Evolutionary conservation across 345 rosid species (phyloP), one percentile per base, ranked within the genome.

Genomic region (Geranium brycei): DNA sequence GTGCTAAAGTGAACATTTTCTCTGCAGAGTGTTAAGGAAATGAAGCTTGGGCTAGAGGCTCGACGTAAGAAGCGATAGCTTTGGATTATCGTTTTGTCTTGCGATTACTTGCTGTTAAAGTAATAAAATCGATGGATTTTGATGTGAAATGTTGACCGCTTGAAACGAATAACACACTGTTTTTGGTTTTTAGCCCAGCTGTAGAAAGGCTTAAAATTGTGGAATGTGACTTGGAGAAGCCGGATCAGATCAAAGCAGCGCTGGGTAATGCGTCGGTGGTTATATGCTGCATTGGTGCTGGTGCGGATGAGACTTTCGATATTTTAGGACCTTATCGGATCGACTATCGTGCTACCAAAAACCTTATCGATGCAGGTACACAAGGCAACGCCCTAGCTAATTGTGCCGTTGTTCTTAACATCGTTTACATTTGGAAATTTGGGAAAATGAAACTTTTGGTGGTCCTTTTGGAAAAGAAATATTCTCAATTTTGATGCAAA

Each of bases 161-260:
- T 30, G 59, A 64, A 72, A 72, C 71, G 74, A 82, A 76, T 87
- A 82, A 90, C 83, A 73, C 83, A 69, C 70, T 66, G 75, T 77
- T 78, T 87, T 78, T 83, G 85, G 80, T 77, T 75, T 86, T 82
- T 87, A 91, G 91, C 84, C 91, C 95, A 90, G 99, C 89, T 78
- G 88, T 87, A 78, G 97, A 93, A 79, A 90, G 76, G 91, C 91
- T 93, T 78, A 91, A 87, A 81, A 71, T 90, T 71, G 85, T 93
- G 75, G 99, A 93, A 73, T 87, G 91, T 75, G 99, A 90, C 75
- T 73, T 93, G 87, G 99, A 90, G 90, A 85, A 80, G 74, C 83
- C 10, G 63, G 80, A 73, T 69, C 78, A 81, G 53, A 90, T 90
- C 58, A 62, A 60, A 53, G 79, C 90, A 31, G 95, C 97, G 17